phyloP scores from a whole-genome alignment of 495 filamentous ascomycete genomes.

The Trichoderma orchidacearum region DNA sequence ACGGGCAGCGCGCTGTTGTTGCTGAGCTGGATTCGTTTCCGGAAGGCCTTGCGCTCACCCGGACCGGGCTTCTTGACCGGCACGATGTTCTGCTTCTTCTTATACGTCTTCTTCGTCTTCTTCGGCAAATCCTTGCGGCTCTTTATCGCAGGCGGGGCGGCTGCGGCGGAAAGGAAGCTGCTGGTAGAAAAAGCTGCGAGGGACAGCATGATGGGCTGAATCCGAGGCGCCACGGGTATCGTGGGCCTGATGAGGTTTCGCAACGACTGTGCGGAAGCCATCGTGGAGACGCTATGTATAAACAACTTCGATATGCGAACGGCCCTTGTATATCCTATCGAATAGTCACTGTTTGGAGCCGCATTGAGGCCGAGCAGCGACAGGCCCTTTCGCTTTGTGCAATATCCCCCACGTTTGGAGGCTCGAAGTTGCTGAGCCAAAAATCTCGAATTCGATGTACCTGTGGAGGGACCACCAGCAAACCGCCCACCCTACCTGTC shows the following conservation, averaged over 20 bases:
- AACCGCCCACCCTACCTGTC: neutral
- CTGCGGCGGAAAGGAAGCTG: conserved; percentile 22
- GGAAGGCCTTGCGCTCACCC: conserved; percentile 75
- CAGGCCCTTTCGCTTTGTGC: neutral
- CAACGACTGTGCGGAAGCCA: conserved; percentile 58
- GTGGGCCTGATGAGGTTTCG: conserved; percentile 50
- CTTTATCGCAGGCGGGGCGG: conserved; percentile 25
- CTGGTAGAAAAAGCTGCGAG: conserved; percentile 33
- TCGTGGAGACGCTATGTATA: conserved; percentile 17
- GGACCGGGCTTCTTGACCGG: conserved; percentile 39
- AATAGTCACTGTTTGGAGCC: too few species aligned
- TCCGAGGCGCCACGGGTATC: conserved; percentile 17
- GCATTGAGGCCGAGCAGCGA: neutral
- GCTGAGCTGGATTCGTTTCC: conserved; percentile 80
- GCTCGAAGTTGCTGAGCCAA: neutral
- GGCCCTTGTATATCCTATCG: neutral
- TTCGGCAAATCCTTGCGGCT: conserved; percentile 12
- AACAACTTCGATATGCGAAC: neutral
- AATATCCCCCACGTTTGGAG: neutral
- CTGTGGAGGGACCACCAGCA: neutral
- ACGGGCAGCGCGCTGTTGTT: conserved; percentile 86
- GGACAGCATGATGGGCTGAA: conserved; percentile 17
- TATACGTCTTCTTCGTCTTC: conserved; percentile 30
- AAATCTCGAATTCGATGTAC: neutral
- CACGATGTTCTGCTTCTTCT: conserved; percentile 33